Conservation (phyloP, 345 rosid genomes). For the Gossypium anomalum region DNA sequence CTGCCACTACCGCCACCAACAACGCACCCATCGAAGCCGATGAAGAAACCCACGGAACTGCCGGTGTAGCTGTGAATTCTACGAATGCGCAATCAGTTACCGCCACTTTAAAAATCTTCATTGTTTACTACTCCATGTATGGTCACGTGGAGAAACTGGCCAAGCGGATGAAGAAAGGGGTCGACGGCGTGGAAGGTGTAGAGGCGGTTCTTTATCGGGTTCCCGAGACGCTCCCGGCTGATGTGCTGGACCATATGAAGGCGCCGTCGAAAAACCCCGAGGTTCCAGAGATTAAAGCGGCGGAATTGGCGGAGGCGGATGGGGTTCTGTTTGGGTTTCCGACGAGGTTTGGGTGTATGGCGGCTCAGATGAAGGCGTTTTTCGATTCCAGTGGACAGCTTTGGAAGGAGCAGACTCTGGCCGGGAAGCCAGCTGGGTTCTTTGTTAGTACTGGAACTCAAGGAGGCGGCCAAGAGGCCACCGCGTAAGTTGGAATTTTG, state of each 20-base stretch:
- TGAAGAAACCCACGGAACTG: constrained; percentile 22
- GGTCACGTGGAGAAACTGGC: constrained; percentile 72
- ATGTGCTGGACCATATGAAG: constrained; percentile 54
- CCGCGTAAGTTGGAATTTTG: constrained; percentile 44
- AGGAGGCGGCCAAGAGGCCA: constrained; percentile 92
- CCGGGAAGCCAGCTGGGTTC: constrained; percentile 83
- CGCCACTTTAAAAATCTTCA: constrained; percentile 37
- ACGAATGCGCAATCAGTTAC: constrained; percentile 11
- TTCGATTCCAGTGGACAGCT: constrained; percentile 55
- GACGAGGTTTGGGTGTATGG: constrained; percentile 76
- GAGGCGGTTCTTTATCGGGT: constrained; percentile 53
- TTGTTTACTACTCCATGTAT: constrained; percentile 68
- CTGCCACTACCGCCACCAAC: constrained; percentile 7
- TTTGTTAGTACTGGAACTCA: constrained; percentile 81
- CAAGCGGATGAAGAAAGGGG: constrained; percentile 65
- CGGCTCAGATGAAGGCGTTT: constrained; percentile 77
- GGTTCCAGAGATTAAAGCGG: constrained; percentile 49
- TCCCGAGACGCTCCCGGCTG: constrained; percentile 54
- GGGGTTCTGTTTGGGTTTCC: constrained; percentile 71
- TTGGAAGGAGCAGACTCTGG: constrained; percentile 69
- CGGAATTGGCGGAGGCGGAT: constrained; percentile 55
- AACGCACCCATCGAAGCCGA: constrained; percentile 44
- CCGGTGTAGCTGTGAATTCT: constrained; percentile 17
- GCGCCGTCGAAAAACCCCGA: constrained; percentile 40
- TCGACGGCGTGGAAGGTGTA: constrained; percentile 51